Evolutionary conservation across 768 basidiomycete genomes (phyloP).

Genomic region (Auricularia cornea): DNA sequence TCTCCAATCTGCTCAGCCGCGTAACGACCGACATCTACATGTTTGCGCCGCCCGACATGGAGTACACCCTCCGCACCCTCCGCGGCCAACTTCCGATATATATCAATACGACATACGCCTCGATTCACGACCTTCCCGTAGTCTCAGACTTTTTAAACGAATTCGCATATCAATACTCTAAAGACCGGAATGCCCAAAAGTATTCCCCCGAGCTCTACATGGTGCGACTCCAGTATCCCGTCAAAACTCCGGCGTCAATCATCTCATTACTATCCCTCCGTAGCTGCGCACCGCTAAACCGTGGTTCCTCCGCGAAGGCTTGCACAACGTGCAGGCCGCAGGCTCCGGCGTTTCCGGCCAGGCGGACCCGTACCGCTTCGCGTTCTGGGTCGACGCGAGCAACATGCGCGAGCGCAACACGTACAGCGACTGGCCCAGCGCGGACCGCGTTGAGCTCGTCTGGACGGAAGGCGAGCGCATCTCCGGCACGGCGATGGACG

Average conservation of each 20-base stretch:
- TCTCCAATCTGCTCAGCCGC: slow-evolving; percentile 32
- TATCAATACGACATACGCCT: slow-evolving; percentile 38
- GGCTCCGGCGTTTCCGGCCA: slow-evolving; percentile 4
- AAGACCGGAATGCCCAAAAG: slow-evolving; percentile 34
- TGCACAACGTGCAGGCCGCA: slow-evolving; percentile 14
- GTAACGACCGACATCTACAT: slow-evolving; percentile 46
- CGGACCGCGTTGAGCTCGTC: slow-evolving; percentile 29
- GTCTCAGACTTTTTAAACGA: slow-evolving; percentile 22
- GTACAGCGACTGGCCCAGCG: slow-evolving; percentile 41
- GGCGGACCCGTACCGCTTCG: slow-evolving; percentile 36
- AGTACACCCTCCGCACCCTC: slow-evolving; percentile 22
- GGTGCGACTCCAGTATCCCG: slow-evolving; percentile 12
- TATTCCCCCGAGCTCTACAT: slow-evolving; percentile 47
- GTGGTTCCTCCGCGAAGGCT: slow-evolving; percentile 38
- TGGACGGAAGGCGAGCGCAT: slow-evolving; percentile 29
- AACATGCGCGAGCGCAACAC: slow-evolving; percentile 39
- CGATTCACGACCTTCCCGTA: slow-evolving; percentile 43
- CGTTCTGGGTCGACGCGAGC: slow-evolving; percentile 52
- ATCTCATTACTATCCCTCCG: neutral
- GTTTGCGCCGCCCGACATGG: slow-evolving; percentile 38
- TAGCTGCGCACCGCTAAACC: slow-evolving; percentile 42
- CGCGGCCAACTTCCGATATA: slow-evolving; percentile 28
- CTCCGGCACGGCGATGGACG: slow-evolving; percentile 26
- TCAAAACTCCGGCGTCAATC: neutral
- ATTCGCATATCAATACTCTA: slow-evolving; percentile 36